Evolutionary conservation across 768 basidiomycete genomes (phyloP), one percentile per base, ranked within the genome.

Genomic region (Lentinula sp.): DNA sequence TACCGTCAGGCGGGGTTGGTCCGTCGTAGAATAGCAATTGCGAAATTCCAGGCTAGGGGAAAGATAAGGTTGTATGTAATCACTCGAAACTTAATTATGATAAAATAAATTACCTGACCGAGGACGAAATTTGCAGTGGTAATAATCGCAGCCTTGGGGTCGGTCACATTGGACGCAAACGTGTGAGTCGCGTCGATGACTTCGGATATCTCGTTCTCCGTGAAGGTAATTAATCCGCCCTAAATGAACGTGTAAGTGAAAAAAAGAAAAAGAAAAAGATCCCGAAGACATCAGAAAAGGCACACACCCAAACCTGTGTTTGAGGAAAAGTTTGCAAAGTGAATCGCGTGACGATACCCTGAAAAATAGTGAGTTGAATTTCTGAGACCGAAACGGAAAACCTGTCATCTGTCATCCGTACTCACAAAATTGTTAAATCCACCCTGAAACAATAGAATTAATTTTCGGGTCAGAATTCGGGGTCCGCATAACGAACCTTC

Each of bases 311-410:
- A 60, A 88, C 80, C 69, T 79, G 68, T 0, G 72, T 71, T 70
- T 87, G 84, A 5, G 85, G 80, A 65, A 76, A 77, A 0, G 83
- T 75, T 62, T 78, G 79, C 21, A 88, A 57, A 0, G 79, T 82
- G 65, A 88, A 82, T 45, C 70, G 76, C 0, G 85, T 87, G 3
- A 87, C 82, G 39, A 87, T 81, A 0, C 86, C 87, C 78, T 80
- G 6, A 42, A 21, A 32, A 13, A 53, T 52, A 63, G 40, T 56
- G 51, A 39, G 65, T 59, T 56, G 51, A 39, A 64, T 59, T 59
- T 57, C 37, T 34, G 48, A 37, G 8, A 57, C 31, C 61, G 5
- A 48, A 48, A 23, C 9, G n/a, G 21, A 18, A 11, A 48, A 43
- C 6, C 6, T 43, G 42, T 40, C n/a, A 60, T 59, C 66, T 5